Percentiles rank a stretch among this genome's conserved stretches.
phyloP scores from a whole-genome alignment of 495 filamentous ascomycete species.

The Clavariopsis aquatica region DNA sequence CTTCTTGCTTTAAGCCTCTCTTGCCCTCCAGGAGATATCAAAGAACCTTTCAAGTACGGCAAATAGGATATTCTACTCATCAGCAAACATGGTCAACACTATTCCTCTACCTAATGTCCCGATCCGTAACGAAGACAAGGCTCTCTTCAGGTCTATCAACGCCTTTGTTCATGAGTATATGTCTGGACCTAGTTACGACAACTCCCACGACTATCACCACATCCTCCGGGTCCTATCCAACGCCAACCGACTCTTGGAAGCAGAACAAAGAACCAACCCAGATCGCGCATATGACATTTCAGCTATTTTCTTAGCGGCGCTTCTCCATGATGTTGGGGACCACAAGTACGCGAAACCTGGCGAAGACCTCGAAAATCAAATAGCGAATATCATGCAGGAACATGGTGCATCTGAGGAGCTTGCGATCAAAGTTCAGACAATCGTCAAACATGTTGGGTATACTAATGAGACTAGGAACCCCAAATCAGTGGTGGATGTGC shows the following conservation, averaged over 20 bases:
- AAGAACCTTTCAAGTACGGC: too few relatives aligned
- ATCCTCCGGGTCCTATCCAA: conserved; percentile 76
- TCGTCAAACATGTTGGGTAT: conserved; percentile 76
- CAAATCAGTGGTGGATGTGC: conserved; percentile 52
- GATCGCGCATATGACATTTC: conserved; percentile 51
- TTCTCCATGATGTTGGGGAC: conserved; percentile 87
- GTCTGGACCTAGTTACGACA: conserved; percentile 65
- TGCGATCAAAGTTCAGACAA: conserved; percentile 63
- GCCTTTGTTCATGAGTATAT: conserved; percentile 70
- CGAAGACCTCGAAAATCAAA: conserved; percentile 53
- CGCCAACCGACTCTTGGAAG: conserved; percentile 59
- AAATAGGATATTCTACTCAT: too few relatives aligned
- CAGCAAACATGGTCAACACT: conserved; percentile 6
- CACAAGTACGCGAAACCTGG: conserved; percentile 67
- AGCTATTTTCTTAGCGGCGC: conserved; percentile 68
- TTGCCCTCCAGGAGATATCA: too few relatives aligned
- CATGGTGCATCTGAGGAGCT: conserved; percentile 57
- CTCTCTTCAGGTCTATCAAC: conserved; percentile 48
- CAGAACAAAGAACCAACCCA: conserved; percentile 47
- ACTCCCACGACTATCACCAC: conserved; percentile 82
- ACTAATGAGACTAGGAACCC: conserved; percentile 63
- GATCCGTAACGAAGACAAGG: conserved; percentile 17
- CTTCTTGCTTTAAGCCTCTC: too few relatives aligned
- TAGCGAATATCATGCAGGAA: conserved; percentile 59
- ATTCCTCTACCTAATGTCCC: conserved; percentile 22